Percentiles rank a stretch among this genome's conserved stretches.
These are phyloP conservation scores for Pluteus cervinus DNA, from an alignment of 768 basidiomycete species.

Conservation along the genomic window DNA sequence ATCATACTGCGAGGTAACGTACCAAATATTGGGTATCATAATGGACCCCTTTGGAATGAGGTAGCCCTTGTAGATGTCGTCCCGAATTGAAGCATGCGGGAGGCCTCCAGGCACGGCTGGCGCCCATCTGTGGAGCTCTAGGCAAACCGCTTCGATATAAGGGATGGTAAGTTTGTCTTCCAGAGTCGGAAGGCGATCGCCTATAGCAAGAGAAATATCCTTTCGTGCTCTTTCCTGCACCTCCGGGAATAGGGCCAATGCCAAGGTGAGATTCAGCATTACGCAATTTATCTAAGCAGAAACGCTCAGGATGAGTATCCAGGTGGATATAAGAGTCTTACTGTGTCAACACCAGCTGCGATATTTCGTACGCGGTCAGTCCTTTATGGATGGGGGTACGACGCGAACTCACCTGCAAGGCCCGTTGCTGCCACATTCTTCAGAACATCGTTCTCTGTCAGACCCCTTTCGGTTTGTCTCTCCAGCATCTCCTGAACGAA, in stretches of 20 bases:
- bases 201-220: conserved; percentile 39
- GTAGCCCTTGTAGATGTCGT: conserved; percentile 4
- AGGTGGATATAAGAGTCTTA: too few species aligned
- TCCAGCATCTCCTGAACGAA: too few species aligned
- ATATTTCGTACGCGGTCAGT: too few species aligned
- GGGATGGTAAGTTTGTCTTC: conserved; percentile 40
- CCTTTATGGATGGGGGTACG: too few species aligned
- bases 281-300: too few species aligned
- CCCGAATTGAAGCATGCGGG: background rate
- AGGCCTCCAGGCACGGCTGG: conserved; percentile 32
- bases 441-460: too few species aligned
- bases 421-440: too few species aligned
- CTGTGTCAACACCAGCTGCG: conserved; percentile 44
- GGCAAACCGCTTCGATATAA: conserved; percentile 39
- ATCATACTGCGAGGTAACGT: background rate
- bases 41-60: conserved; percentile 11
- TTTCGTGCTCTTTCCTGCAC: conserved; percentile 46
- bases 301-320: too few species aligned
- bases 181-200: conserved; percentile 29
- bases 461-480: too few species aligned
- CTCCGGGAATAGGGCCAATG: too few species aligned
- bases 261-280: too few species aligned
- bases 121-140: conserved; percentile 45
- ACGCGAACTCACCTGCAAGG: too few species aligned
- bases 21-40: conserved; percentile 26